These are phyloP conservation scores for Peronospora tabacina DNA, from an alignment of 352 stramenopile genomes.

Conservation along the genomic window DNA sequence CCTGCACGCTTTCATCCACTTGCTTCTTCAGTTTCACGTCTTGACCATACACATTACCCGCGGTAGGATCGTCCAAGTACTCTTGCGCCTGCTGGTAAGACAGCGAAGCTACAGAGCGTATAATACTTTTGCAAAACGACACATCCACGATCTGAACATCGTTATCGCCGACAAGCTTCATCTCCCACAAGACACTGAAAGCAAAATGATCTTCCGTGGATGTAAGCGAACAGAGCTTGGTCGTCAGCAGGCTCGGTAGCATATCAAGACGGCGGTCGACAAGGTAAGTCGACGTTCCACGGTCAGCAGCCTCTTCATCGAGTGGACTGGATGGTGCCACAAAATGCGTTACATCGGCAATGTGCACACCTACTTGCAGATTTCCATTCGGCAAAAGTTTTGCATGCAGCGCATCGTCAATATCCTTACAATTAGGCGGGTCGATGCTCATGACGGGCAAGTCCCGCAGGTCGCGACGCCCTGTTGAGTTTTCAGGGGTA, in stretches of 20 bases:
- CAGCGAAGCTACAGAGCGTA: slow-evolving; percentile 92
- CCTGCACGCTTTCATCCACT: slow-evolving; percentile 30
- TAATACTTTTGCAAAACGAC: slow-evolving; percentile 97
- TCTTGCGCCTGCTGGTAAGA: slow-evolving; percentile 97
- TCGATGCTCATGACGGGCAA: slow-evolving; percentile 91
- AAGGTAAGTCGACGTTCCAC: slow-evolving; percentile 95
- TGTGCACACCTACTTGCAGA: slow-evolving; percentile 94
- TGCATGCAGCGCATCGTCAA: slow-evolving; percentile 97
- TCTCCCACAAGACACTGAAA: slow-evolving; percentile 75
- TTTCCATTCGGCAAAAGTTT: slow-evolving; percentile 89
- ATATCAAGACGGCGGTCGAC: slow-evolving; percentile 99
- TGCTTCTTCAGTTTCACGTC: slow-evolving; percentile 30
- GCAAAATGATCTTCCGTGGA: slow-evolving; percentile 71
- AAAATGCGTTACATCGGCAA: slow-evolving; percentile 99
- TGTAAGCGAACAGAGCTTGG: slow-evolving; percentile 95
- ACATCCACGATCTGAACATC: slow-evolving; percentile 91
- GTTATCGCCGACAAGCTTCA: slow-evolving; percentile 49
- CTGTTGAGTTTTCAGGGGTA: slow-evolving; percentile 88
- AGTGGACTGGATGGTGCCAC: slow-evolving; percentile 90
- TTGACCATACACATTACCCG: slow-evolving; percentile 38
- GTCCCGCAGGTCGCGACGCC: slow-evolving; percentile 88
- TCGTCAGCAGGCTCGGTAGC: slow-evolving; percentile 94
- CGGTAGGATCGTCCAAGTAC: slow-evolving; percentile 87
- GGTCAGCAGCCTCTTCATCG: slow-evolving; percentile 90
- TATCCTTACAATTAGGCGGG: slow-evolving; percentile 91